phyloP scores from a whole-genome alignment of 441 rosid species.

The Jatropha podagrica region DNA sequence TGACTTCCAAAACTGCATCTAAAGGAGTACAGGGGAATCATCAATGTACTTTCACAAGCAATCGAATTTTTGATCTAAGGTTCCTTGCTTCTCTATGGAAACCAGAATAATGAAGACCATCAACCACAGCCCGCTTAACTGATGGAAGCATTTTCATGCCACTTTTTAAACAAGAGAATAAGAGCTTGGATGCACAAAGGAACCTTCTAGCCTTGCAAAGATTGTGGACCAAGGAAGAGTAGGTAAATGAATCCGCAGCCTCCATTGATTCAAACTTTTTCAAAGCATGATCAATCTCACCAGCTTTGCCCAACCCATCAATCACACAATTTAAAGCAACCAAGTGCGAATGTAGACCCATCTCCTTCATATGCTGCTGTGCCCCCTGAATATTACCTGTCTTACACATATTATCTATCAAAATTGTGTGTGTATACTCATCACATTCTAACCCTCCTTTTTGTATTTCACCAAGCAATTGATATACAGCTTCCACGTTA shows the following conservation, averaged over 20 bases:
- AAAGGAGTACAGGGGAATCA: constrained; percentile 19
- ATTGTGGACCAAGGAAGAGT: constrained; percentile 71
- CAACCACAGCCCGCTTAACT: constrained; percentile 58
- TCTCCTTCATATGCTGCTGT: constrained; percentile 45
- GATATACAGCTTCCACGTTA: constrained; percentile 51
- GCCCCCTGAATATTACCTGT: constrained; percentile 60
- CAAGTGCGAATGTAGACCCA: constrained; percentile 45
- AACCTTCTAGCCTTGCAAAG: constrained; percentile 69
- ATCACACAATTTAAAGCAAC: constrained; percentile 66
- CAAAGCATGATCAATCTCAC: constrained; percentile 52
- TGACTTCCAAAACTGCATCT: neutral
- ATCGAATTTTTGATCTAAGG: constrained; percentile 49
- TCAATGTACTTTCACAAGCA: constrained; percentile 33
- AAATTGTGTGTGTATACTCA: constrained; percentile 70
- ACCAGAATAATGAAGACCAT: constrained; percentile 60
- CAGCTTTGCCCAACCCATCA: constrained; percentile 67
- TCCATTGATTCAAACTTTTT: constrained; percentile 58
- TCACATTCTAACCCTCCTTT: constrained; percentile 57
- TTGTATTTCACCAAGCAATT: constrained; percentile 54
- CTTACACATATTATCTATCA: constrained; percentile 62
- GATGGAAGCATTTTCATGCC: constrained; percentile 62
- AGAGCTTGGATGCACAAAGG: constrained; percentile 60
- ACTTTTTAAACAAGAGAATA: constrained; percentile 54
- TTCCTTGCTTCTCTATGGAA: constrained; percentile 50
- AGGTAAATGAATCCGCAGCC: constrained; percentile 67